These are phyloP conservation scores for Petunia secreta DNA, from an alignment of 257 asterid genomes.

Conservation along the genomic window DNA sequence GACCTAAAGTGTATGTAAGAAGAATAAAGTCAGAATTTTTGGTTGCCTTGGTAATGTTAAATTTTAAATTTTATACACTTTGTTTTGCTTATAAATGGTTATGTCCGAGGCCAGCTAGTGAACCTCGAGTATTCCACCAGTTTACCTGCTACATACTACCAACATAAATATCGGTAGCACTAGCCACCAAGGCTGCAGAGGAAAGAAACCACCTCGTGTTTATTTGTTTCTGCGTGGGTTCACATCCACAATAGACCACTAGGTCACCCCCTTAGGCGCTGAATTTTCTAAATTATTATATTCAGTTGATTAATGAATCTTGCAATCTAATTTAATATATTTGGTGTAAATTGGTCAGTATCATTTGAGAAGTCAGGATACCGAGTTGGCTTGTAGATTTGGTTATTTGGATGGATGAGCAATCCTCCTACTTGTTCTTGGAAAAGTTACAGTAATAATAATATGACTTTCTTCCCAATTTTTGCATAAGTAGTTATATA, in stretches of 20 bases:
- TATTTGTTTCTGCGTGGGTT: too few species aligned
- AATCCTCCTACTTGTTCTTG: neutral
- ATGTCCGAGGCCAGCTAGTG: neutral
- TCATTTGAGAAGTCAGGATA: constrained; percentile 15
- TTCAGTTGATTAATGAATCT: neutral
- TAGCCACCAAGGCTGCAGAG: neutral
- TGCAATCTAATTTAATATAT: neutral
- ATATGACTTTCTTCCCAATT: constrained; percentile 6
- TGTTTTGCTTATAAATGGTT: neutral
- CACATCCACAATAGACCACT: neutral
- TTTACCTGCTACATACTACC: neutral
- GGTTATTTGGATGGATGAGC: neutral
- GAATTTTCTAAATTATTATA: neutral
- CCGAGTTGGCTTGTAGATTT: neutral
- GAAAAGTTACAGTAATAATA: neutral
- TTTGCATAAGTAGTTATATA: constrained; percentile 4
- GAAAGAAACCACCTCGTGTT: neutral
- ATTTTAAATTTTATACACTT: neutral
- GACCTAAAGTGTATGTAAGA: neutral
- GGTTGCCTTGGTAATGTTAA: too few species aligned
- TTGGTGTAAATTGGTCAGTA: constrained; percentile 8
- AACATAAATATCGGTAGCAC: neutral
- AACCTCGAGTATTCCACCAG: neutral
- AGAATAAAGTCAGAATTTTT: neutral
- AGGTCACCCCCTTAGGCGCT: neutral